Conservation (phyloP, 2,329 filamentous ascomycete genomes). For the Alternaria triticimaculans region DNA sequence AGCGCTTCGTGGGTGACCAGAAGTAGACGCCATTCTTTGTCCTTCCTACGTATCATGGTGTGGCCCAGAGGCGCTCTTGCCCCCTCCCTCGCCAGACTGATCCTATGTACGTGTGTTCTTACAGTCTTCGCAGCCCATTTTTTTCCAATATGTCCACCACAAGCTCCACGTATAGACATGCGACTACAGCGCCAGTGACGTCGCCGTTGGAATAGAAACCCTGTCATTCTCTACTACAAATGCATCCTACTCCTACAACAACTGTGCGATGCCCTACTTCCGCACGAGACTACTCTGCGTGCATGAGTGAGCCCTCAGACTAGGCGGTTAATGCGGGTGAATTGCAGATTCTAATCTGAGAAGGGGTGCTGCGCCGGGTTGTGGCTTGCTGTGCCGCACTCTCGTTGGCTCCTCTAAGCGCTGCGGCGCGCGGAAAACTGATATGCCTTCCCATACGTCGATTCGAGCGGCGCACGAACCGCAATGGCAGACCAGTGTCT, state of each 20-base stretch:
- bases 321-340: background rate
- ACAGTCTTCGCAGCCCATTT: too few species aligned
- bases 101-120: background rate
- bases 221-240: background rate
- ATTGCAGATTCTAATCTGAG: background rate
- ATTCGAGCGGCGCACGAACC: background rate
- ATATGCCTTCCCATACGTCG: background rate
- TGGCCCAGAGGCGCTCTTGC: background rate
- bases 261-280: background rate
- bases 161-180: background rate
- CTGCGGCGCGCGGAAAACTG: slow-evolving; percentile 7
- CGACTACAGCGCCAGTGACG: background rate
- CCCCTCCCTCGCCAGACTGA: background rate
- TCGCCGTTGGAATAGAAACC: background rate
- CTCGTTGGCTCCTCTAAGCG: slow-evolving; percentile 11
- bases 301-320: background rate
- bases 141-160: background rate
- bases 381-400: background rate
- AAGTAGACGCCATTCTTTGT: background rate
- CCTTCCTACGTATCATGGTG: background rate
- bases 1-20: background rate
- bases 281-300: background rate
- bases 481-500: background rate
- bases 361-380: background rate
- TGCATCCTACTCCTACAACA: background rate